Conservation (phyloP, 2,329 filamentous ascomycete species). For the Fonsecaea monophora region DNA sequence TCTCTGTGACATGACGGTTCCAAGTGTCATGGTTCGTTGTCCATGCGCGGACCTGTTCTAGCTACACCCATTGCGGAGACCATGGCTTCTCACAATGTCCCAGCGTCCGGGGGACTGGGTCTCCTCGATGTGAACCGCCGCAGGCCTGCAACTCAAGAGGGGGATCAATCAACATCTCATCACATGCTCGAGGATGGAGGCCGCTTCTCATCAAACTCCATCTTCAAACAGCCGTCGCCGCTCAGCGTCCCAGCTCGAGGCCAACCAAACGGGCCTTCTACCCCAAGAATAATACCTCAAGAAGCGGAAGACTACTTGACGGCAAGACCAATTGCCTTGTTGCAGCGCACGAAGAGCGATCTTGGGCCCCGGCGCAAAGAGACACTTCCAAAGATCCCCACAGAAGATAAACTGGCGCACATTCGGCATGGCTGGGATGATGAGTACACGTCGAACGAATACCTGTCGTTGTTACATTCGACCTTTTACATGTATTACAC, state of each 20-base stretch:
- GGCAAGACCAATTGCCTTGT: slow-evolving; percentile 34
- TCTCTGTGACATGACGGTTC: not conserved
- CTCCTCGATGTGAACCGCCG: slow-evolving; percentile 23
- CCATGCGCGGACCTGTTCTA: slow-evolving; percentile 16
- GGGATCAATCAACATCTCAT: slow-evolving; percentile 15
- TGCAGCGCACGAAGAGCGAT: slow-evolving; percentile 61
- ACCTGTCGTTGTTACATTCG: slow-evolving; percentile 83
- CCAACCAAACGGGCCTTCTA: slow-evolving; percentile 26
- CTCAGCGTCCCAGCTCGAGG: slow-evolving; percentile 13
- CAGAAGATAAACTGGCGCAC: slow-evolving; percentile 60
- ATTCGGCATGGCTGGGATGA: slow-evolving; percentile 90
- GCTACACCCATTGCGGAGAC: slow-evolving; percentile 12
- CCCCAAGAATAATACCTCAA: slow-evolving; percentile 34
- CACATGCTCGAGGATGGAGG: slow-evolving; percentile 19
- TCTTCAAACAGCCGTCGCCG: slow-evolving; percentile 20
- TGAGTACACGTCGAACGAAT: slow-evolving; percentile 88
- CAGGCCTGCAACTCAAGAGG: slow-evolving; percentile 29
- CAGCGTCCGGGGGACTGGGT: slow-evolving; percentile 23
- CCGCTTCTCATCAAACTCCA: slow-evolving; percentile 20
- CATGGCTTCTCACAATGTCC: slow-evolving; percentile 29
- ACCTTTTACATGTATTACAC: slow-evolving; percentile 99
- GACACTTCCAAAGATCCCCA: slow-evolving; percentile 43
- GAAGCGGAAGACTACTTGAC: slow-evolving; percentile 35
- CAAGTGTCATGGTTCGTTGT: slow-evolving; percentile 15
- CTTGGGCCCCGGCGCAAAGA: slow-evolving; percentile 56